Evolutionary conservation across 108 stramenopile genomes (phyloP).

Genomic region (Cyclotella cryptica): DNA sequence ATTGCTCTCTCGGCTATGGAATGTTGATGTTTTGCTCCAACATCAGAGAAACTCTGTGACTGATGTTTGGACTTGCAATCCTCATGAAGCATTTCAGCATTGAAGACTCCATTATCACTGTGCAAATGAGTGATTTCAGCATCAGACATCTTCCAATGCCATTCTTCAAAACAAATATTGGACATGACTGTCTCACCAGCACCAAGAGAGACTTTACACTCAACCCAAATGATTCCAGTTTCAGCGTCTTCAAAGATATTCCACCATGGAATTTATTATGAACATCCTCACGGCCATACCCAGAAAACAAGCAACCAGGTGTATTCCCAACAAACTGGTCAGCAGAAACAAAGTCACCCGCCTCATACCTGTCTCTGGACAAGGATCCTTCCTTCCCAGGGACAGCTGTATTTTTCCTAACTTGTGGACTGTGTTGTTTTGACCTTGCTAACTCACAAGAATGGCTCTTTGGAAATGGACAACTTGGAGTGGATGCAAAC

Average conservation of each 20-base stretch:
- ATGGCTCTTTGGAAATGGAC: neutral
- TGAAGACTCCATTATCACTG: conserved; percentile 48
- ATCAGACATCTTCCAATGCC: conserved; percentile 1
- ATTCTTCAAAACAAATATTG: conserved; percentile 51
- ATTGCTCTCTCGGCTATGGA: neutral
- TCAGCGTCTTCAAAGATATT: conserved; percentile 51
- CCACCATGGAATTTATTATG: conserved; percentile 25
- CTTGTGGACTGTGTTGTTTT: too few relatives aligned
- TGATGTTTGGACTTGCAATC: neutral
- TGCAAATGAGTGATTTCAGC: conserved; percentile 33
- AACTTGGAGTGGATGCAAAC: neutral
- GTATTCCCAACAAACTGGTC: conserved; percentile 36
- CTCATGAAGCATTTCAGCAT: conserved; percentile 2
- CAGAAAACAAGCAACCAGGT: conserved; percentile 38
- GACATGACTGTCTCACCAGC: conserved; percentile 46
- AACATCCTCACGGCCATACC: conserved; percentile 31
- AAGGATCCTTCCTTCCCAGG: neutral
- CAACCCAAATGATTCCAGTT: neutral
- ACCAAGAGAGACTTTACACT: conserved; percentile 31
- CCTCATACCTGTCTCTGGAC: neutral
- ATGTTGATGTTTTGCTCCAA: conserved; percentile 2
- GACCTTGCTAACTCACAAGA: neutral
- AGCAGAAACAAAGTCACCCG: conserved; percentile 48
- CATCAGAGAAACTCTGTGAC: conserved; percentile 27
- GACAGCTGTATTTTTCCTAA: too few relatives aligned